Evolutionary conservation across 495 filamentous ascomycete genomes (phyloP).

Genomic region (Aspergillus taichungensis): DNA sequence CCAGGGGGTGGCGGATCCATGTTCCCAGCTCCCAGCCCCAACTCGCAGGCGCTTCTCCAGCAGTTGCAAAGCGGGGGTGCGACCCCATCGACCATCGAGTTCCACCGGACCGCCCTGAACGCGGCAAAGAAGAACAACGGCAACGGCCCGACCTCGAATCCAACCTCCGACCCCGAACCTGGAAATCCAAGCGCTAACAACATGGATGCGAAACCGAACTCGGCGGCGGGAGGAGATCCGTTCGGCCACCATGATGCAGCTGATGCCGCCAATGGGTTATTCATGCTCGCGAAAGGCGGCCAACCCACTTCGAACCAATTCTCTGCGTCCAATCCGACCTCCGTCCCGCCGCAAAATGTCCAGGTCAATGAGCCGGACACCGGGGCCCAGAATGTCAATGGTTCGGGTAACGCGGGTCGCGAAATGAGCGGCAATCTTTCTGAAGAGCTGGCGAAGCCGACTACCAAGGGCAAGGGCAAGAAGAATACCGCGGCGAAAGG

Average conservation of each 20-base stretch:
- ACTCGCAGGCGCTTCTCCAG: constrained; percentile 70
- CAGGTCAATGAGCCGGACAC: constrained; percentile 35
- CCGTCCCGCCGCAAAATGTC: constrained; percentile 21
- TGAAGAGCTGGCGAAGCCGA: constrained; percentile 59
- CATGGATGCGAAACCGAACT: constrained; percentile 44
- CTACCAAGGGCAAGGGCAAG: constrained; percentile 62
- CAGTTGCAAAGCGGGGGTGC: constrained; percentile 71
- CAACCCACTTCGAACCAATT: constrained; percentile 46
- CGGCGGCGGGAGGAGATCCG: constrained; percentile 41
- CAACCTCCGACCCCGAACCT: constrained; percentile 42
- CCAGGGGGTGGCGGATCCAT: constrained; percentile 95
- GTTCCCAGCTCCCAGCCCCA: constrained; percentile 89
- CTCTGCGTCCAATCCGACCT: constrained; percentile 40
- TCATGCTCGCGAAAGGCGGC: constrained; percentile 70
- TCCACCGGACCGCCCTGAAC: constrained; percentile 84
- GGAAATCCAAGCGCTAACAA: constrained; percentile 25
- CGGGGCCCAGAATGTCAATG: constrained; percentile 25
- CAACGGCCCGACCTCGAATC: constrained; percentile 43
- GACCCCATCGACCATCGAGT: constrained; percentile 86
- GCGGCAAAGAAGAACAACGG: constrained; percentile 55
- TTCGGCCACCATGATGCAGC: constrained; percentile 83
- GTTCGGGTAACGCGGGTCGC: constrained; percentile 24
- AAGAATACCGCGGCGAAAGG: constrained; percentile 45
- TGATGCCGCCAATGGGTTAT: constrained; percentile 92
- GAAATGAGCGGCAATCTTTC: constrained; percentile 64